phyloP scores from a whole-genome alignment of 306 rosid species.

The Boehmeria nivea region DNA sequence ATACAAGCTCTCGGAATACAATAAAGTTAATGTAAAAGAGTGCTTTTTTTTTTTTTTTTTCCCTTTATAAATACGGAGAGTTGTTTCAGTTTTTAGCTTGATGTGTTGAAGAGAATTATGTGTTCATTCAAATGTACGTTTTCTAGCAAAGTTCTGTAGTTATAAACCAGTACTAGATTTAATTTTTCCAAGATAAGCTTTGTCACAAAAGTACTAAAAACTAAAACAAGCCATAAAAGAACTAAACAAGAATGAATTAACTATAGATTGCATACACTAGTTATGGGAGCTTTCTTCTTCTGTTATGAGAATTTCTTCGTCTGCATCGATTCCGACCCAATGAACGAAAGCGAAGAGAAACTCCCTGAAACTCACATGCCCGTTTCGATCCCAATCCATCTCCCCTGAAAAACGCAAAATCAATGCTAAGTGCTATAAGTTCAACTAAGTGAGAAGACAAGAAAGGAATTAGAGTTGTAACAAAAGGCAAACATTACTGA shows the following conservation, averaged over 20 bases:
- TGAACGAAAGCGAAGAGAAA: conserved; percentile 77
- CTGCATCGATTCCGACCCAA: conserved; percentile 77
- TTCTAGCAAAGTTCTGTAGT: too few species aligned
- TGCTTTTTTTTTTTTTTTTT: conserved; percentile 15
- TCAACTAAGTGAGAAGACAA: not conserved
- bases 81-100: conserved; percentile 13
- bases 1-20: conserved; percentile 94
- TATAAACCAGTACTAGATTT: too few species aligned
- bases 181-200: too few species aligned
- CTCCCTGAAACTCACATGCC: conserved; percentile 70
- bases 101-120: conserved; percentile 15
- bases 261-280: not conserved
- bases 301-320: conserved; percentile 36
- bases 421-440: not conserved
- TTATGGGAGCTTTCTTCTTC: conserved; percentile 12
- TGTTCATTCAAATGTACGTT: too few species aligned
- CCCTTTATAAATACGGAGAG: not conserved
- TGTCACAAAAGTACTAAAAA: too few species aligned
- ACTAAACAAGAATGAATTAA: too few species aligned
- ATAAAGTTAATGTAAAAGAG: conserved; percentile 23
- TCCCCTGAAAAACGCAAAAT: conserved; percentile 38
- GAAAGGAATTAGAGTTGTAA: not conserved
- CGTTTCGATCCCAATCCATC: conserved; percentile 87
- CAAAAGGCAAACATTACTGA: conserved; percentile 35
- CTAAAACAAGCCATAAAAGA: too few species aligned